Evolutionary conservation across 495 filamentous ascomycete species (phyloP).

Genomic region (Trichoderma erinaceum): DNA sequence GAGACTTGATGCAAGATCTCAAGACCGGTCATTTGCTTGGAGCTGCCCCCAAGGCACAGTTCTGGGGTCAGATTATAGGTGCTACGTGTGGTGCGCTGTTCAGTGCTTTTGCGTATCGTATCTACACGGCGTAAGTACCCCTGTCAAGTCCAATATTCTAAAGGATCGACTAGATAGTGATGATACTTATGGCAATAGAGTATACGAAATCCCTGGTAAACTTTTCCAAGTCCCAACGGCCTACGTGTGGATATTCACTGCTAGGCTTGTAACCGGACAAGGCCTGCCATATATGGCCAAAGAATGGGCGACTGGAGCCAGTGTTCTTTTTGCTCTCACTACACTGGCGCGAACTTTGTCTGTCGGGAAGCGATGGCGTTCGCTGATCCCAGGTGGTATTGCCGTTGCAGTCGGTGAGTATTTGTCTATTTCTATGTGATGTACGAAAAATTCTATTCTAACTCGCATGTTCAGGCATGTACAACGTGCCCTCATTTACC

Average conservation of each 20-base stretch:
- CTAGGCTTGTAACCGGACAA: conserved; percentile 85
- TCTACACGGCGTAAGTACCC: conserved; percentile 61
- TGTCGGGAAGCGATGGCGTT: conserved; percentile 43
- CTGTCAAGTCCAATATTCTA: not conserved
- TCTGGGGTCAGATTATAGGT: conserved; percentile 92
- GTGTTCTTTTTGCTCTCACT: conserved; percentile 58
- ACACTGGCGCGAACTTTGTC: conserved; percentile 61
- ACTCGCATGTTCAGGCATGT: conserved; percentile 62
- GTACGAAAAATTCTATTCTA: conserved; percentile 17
- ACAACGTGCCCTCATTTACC: conserved; percentile 94
- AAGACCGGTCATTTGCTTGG: conserved; percentile 94
- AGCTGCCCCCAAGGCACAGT: conserved; percentile 88
- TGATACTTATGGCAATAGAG: conserved; percentile 26
- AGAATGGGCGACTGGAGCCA: conserved; percentile 68
- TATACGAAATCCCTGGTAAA: conserved; percentile 80
- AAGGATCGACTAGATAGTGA: not conserved
- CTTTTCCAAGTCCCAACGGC: conserved; percentile 91
- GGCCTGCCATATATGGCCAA: conserved; percentile 77
- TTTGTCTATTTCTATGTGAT: conserved; percentile 2
- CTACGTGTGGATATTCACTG: conserved; percentile 96
- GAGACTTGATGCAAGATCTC: conserved; percentile 96
- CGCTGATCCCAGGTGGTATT: conserved; percentile 81
- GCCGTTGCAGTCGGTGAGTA: conserved; percentile 77
- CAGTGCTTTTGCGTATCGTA: conserved; percentile 78
- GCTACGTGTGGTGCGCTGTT: conserved; percentile 82